Conservation (phyloP, 352 stramenopile species). For the Poterioochromonas sp. region DNA sequence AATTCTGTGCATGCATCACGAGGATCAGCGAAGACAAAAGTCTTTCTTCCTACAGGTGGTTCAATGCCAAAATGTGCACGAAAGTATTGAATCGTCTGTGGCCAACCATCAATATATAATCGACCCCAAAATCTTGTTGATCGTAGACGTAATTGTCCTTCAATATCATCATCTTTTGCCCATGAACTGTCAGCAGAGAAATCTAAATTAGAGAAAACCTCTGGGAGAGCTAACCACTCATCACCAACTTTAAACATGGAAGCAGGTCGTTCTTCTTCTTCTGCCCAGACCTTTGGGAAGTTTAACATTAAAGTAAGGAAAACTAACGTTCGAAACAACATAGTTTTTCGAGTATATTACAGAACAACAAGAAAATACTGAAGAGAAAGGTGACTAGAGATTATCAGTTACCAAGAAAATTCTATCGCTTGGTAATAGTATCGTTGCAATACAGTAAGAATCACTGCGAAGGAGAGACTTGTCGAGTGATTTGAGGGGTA, state of each 20-base stretch:
- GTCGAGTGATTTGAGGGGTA: too few species aligned
- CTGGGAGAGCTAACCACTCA: conserved; percentile 23
- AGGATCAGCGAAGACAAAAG: conserved; percentile 25
- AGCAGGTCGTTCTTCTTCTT: neutral
- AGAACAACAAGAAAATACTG: too few species aligned
- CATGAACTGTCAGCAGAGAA: conserved; percentile 4
- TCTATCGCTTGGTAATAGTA: too few species aligned
- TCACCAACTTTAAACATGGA: conserved; percentile 28
- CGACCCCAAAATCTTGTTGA: conserved; percentile 23
- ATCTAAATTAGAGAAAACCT: conserved; percentile 31
- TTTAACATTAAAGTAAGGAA: too few species aligned
- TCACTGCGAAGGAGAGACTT: too few species aligned
- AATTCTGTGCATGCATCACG: conserved; percentile 21
- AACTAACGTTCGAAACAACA: too few species aligned
- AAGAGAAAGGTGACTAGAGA: too few species aligned
- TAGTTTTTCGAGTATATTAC: too few species aligned
- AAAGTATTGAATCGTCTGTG: conserved; percentile 32
- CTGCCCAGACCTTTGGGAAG: too few species aligned
- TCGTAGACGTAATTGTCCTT: conserved; percentile 13
- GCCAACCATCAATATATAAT: conserved; percentile 30
- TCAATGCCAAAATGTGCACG: conserved; percentile 31
- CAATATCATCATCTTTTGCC: conserved; percentile 19
- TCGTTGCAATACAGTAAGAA: too few species aligned
- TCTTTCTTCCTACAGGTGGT: neutral
- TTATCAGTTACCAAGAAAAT: too few species aligned